Percentiles rank a stretch among this genome's conserved stretches.
phyloP scores from a whole-genome alignment of 441 rosid species.

The Geranium incanum region DNA sequence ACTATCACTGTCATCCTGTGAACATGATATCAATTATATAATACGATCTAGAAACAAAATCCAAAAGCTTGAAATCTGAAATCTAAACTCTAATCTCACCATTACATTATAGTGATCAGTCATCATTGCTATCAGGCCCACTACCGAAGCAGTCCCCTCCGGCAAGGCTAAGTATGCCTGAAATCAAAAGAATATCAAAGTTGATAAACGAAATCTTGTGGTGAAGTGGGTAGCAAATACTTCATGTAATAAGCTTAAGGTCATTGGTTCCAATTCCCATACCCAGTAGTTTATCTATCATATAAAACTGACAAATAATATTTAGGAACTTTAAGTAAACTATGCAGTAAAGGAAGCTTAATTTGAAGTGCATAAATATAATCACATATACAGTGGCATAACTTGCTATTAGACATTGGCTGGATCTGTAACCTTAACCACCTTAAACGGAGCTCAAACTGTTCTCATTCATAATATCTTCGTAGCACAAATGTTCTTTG shows the following conservation, averaged over 20 bases:
- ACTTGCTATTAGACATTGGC: background rate
- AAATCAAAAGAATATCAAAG: conserved; percentile 21
- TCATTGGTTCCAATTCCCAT: background rate
- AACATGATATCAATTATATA: conserved; percentile 16
- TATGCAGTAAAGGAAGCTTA: background rate
- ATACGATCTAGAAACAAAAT: background rate
- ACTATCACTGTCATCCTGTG: conserved; percentile 67
- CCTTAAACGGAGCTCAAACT: background rate
- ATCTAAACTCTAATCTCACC: conserved; percentile 39
- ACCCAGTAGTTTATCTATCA: conserved; percentile 10
- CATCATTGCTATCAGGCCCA: conserved; percentile 98
- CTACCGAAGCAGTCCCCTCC: conserved; percentile 84
- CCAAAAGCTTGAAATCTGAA: conserved; percentile 8
- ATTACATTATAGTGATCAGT: conserved; percentile 79
- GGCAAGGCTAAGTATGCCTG: conserved; percentile 96
- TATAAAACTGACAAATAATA: background rate
- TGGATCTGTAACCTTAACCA: background rate
- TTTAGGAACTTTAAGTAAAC: conserved; percentile 1
- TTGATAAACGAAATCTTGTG: conserved; percentile 10
- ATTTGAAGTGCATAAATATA: background rate
- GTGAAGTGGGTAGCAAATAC: background rate
- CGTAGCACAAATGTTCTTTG: background rate
- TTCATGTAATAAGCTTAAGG: background rate
- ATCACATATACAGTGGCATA: background rate
- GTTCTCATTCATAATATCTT: background rate